phyloP scores from a whole-genome alignment of 371 early-diverging fungal genomes.

The Lichtheimia ramosa region DNA sequence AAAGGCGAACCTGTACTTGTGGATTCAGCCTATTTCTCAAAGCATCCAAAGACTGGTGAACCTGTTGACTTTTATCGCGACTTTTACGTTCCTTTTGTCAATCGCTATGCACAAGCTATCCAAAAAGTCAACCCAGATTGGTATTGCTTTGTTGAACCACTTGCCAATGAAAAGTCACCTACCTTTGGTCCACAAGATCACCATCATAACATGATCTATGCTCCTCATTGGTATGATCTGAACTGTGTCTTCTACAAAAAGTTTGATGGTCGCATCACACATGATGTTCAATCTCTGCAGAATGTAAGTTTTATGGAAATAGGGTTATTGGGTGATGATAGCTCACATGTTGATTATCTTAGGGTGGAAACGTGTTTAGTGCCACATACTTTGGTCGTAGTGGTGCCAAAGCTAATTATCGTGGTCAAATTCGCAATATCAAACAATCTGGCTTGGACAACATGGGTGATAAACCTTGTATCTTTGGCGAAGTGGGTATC shows the following conservation, averaged over 20 bases:
- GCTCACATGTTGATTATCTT: background rate
- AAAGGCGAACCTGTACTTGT: constrained; percentile 54
- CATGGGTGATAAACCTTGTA: constrained; percentile 68
- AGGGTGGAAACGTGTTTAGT: constrained; percentile 70
- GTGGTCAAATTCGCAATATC: constrained; percentile 71
- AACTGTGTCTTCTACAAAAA: constrained; percentile 74
- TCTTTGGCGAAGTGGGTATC: constrained; percentile 84
- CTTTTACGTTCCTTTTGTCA: constrained; percentile 72
- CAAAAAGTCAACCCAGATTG: constrained; percentile 51
- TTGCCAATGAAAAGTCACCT: constrained; percentile 78
- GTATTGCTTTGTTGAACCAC: constrained; percentile 74
- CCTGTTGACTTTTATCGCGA: constrained; percentile 61
- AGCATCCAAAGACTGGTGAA: constrained; percentile 56
- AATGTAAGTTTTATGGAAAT: constrained; percentile 46
- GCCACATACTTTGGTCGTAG: constrained; percentile 80
- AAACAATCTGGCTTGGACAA: constrained; percentile 55
- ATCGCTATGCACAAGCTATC: constrained; percentile 60
- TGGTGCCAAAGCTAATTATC: constrained; percentile 78
- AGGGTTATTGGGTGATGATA: background rate
- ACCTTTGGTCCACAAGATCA: constrained; percentile 53
- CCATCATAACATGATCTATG: constrained; percentile 65
- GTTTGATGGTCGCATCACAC: constrained; percentile 72
- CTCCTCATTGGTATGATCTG: constrained; percentile 87
- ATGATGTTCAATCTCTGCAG: constrained; percentile 74
- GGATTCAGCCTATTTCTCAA: constrained; percentile 65